Conservation (phyloP, 2,329 filamentous ascomycete genomes). For the Colletotrichum costaricense region DNA sequence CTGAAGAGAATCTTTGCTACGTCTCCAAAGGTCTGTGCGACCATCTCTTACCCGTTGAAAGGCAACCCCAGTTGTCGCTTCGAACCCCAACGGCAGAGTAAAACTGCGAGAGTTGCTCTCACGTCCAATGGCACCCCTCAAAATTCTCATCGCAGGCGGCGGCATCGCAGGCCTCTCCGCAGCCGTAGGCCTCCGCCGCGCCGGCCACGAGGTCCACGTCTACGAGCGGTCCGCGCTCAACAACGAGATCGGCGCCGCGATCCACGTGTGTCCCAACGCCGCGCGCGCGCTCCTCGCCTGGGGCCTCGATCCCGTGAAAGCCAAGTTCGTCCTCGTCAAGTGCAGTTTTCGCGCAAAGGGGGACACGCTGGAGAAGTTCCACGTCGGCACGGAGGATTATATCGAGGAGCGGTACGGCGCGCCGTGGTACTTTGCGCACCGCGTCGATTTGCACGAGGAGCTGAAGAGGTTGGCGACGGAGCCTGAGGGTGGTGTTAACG, state of each 20-base stretch:
- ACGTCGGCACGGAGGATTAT: slow-evolving; percentile 31
- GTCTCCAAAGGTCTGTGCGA: not conserved
- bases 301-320: slow-evolving; percentile 47
- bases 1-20: no score
- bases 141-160: slow-evolving; percentile 46
- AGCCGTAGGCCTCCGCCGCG: slow-evolving; percentile 46
- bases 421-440: slow-evolving; percentile 49
- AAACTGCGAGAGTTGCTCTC: not conserved
- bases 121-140: slow-evolving; percentile 12
- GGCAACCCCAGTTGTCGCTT: not conserved
- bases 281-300: slow-evolving; percentile 47
- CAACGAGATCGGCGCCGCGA: slow-evolving; percentile 52
- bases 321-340: slow-evolving; percentile 40
- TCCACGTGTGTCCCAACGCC: slow-evolving; percentile 52
- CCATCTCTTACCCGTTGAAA: not conserved
- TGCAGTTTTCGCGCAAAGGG: slow-evolving; percentile 35
- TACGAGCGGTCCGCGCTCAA: slow-evolving; percentile 51
- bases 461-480: slow-evolving; percentile 48
- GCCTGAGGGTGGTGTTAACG: slow-evolving; percentile 7
- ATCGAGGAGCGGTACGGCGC: slow-evolving; percentile 41
- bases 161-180: slow-evolving; percentile 50
- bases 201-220: slow-evolving; percentile 46
- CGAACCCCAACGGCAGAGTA: no score
- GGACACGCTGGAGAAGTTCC: slow-evolving; percentile 40
- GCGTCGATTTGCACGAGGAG: slow-evolving; percentile 52